These are phyloP conservation scores for Apostasia shenzhenica DNA, from an alignment of 106 monocot genomes.

Conservation along the genomic window DNA sequence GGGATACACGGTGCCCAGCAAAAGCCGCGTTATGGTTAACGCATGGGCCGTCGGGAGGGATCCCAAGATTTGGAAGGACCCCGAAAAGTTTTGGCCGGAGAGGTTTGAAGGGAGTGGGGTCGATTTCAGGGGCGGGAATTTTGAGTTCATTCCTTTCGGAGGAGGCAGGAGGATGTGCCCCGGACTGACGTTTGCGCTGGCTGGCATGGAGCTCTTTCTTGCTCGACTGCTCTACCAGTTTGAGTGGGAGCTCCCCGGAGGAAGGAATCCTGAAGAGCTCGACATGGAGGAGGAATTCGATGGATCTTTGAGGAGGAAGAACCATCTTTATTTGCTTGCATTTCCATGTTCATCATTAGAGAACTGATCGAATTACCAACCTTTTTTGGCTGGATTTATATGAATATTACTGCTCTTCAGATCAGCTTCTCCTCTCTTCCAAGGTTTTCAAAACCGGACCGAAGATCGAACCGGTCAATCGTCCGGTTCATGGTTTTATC, in stretches of 20 bases:
- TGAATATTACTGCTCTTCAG: too few relatives aligned
- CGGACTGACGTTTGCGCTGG: constrained; percentile 31
- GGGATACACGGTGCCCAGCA: constrained; percentile 18
- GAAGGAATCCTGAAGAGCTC: constrained; percentile 1
- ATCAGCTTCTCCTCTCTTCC: too few relatives aligned
- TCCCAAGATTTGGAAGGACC: constrained; percentile 8
- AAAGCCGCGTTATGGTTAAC: constrained; percentile 22
- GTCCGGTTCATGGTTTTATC: too few relatives aligned
- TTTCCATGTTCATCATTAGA: too few relatives aligned
- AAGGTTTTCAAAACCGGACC: too few relatives aligned
- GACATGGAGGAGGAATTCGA: constrained; percentile 36
- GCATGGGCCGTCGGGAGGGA: constrained; percentile 28
- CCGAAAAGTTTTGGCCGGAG: constrained; percentile 6
- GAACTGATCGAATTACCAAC: too few relatives aligned
- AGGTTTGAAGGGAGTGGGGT: not conserved
- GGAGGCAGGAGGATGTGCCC: constrained; percentile 41
- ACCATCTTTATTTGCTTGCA: too few relatives aligned
- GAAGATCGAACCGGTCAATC: too few relatives aligned
- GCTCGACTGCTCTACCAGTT: constrained; percentile 40
- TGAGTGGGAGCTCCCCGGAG: constrained; percentile 41
- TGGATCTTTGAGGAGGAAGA: too few relatives aligned
- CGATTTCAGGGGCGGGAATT: constrained; percentile 5
- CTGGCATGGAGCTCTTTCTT: constrained; percentile 13
- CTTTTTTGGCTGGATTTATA: too few relatives aligned
- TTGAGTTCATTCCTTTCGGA: constrained; percentile 40